Percentiles rank a stretch among this genome's conserved stretches.
Evolutionary conservation across 495 filamentous ascomycete genomes (phyloP).

Genomic region (Lichina pygmaea): DNA sequence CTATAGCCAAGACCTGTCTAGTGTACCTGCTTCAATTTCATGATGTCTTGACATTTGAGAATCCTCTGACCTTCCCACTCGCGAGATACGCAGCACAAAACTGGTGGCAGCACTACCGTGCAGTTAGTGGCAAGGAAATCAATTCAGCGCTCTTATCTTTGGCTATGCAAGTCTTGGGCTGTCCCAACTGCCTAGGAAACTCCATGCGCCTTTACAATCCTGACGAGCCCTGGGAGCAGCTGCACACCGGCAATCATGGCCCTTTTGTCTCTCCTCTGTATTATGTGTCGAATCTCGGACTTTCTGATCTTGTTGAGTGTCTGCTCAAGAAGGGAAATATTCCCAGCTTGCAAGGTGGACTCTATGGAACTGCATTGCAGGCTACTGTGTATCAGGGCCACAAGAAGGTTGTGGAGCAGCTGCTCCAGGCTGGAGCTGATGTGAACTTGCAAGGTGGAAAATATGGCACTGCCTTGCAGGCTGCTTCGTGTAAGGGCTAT

Average conservation of each 20-base stretch:
- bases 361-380: not conserved
- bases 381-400: not conserved
- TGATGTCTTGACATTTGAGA: not conserved
- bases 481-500: not conserved
- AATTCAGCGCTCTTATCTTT: not conserved
- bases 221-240: not conserved
- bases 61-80: conserved; percentile 4
- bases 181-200: not conserved
- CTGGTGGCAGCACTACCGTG: conserved; percentile 2
- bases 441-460: not conserved
- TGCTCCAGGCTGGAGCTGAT: not conserved
- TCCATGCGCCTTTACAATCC: conserved; percentile 3
- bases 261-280: conserved; percentile 4
- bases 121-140: not conserved
- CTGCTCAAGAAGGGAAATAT: not conserved
- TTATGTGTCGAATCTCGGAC: conserved; percentile 4
- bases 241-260: not conserved
- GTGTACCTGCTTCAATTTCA: conserved; percentile 2
- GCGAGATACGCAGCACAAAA: conserved; percentile 3
- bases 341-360: not conserved
- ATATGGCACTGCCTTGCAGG: not conserved
- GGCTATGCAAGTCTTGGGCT: not conserved
- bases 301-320: not conserved
- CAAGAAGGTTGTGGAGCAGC: not conserved
- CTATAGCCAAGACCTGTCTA: conserved; percentile 5